phyloP scores from a whole-genome alignment of 2,329 filamentous ascomycete genomes.

The Knufia petricola region DNA sequence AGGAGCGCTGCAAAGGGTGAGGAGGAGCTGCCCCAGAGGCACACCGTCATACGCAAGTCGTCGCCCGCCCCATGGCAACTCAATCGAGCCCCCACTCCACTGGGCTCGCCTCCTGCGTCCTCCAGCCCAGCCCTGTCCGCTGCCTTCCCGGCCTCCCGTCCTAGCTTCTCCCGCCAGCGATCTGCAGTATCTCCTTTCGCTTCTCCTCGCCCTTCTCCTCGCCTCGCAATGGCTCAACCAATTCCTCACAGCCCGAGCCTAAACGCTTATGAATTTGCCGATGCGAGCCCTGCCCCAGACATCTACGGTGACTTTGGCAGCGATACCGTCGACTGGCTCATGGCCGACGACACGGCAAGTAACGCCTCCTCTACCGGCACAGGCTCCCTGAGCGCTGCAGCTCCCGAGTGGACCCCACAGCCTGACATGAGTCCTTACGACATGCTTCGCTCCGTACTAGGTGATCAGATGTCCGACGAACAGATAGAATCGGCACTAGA shows the following conservation, averaged over 20 bases:
- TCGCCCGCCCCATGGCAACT: constrained; percentile 91
- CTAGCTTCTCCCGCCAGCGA: constrained; percentile 55
- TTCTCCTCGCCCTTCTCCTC: constrained; percentile 84
- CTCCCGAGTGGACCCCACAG: constrained; percentile 69
- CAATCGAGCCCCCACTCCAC: constrained; percentile 62
- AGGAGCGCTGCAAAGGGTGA: constrained; percentile 40
- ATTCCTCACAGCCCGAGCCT: constrained; percentile 91
- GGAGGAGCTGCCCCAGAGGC: constrained; percentile 67
- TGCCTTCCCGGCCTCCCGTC: constrained; percentile 63
- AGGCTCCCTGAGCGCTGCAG: constrained; percentile 62
- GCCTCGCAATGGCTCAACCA: constrained; percentile 80
- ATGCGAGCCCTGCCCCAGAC: constrained; percentile 69
- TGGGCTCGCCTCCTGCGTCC: constrained; percentile 67
- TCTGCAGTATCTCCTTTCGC: constrained; percentile 64
- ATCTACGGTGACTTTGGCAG: constrained; percentile 84
- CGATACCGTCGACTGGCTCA: constrained; percentile 94
- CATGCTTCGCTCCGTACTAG: constrained; percentile 89
- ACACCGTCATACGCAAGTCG: constrained; percentile 78
- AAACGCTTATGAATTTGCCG: constrained; percentile 92
- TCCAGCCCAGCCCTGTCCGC: constrained; percentile 70
- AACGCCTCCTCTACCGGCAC: constrained; percentile 66
- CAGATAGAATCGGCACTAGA: constrained; percentile 90
- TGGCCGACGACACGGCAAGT: constrained; percentile 73
- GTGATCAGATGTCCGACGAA: constrained; percentile 79
- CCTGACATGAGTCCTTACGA: constrained; percentile 96